Conservation (phyloP, 768 basidiomycete genomes). For the Rubroboletus pulcherrimus region DNA sequence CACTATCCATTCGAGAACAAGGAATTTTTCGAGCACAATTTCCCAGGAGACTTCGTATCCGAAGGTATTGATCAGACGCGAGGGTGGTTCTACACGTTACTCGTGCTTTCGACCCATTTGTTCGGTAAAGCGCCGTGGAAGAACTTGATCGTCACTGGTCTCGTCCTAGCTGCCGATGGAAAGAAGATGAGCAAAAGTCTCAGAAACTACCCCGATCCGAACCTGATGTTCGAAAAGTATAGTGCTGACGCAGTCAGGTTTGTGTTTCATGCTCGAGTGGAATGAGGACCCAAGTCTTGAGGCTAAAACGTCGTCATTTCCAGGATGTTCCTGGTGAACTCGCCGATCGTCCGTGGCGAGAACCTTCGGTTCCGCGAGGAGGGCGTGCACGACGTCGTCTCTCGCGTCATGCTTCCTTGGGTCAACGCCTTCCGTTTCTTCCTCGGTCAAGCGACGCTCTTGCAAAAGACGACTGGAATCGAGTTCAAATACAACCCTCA, state of each 20-base stretch:
- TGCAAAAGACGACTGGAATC: slow-evolving; percentile 74
- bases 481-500: slow-evolving; percentile 88
- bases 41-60: slow-evolving; percentile 95
- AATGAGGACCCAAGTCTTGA: neutral
- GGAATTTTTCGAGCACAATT: slow-evolving; percentile 75
- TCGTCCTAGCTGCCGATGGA: slow-evolving; percentile 94
- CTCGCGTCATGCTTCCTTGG: slow-evolving; percentile 96
- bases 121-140: slow-evolving; percentile 96
- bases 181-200: slow-evolving; percentile 99
- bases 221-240: slow-evolving; percentile 81
- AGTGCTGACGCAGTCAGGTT: slow-evolving; percentile 95
- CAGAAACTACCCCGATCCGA: slow-evolving; percentile 96
- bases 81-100: slow-evolving; percentile 99
- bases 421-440: slow-evolving; percentile 99
- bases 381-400: slow-evolving; percentile 94
- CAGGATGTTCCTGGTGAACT: slow-evolving; percentile 98
- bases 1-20: slow-evolving; percentile 99
- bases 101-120: slow-evolving; percentile 93
- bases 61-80: slow-evolving; percentile 99
- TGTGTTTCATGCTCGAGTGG: neutral
- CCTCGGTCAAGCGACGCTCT: slow-evolving; percentile 85
- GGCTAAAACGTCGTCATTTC: neutral
- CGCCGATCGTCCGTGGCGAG: slow-evolving; percentile 96
- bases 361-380: slow-evolving; percentile 98
- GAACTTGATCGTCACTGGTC: slow-evolving; percentile 93